Percentiles rank a stretch among this genome's conserved stretches.
These are phyloP conservation scores for Yamadazyma sp. DNA, from an alignment of 1,139 yeast genomes.

Conservation along the genomic window DNA sequence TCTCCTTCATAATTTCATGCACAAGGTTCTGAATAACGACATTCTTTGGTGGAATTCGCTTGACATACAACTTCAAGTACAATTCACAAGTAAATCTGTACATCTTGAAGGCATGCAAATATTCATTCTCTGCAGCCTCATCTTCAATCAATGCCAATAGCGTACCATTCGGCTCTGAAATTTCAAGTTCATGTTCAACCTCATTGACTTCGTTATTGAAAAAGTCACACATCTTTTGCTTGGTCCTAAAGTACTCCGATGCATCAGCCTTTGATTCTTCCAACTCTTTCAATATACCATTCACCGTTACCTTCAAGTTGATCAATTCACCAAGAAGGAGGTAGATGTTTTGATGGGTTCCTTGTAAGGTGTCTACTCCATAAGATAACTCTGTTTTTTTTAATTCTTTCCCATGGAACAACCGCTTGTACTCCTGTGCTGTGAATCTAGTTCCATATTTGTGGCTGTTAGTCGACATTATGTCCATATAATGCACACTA, in stretches of 20 bases:
- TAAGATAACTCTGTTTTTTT: constrained; percentile 13
- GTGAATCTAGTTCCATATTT: constrained; percentile 19
- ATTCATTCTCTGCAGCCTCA: constrained; percentile 5
- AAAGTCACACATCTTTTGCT: constrained; percentile 1
- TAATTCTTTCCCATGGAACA: constrained; percentile 19
- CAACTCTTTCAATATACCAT: constrained; percentile 5
- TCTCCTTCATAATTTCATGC: constrained; percentile 6
- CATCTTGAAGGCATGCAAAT: constrained; percentile 7
- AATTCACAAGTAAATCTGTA: constrained; percentile 5
- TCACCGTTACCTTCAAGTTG: constrained; percentile 18
- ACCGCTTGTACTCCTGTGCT: constrained; percentile 14
- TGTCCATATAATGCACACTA: constrained; percentile 23
- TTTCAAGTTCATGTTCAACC: constrained; percentile 8
- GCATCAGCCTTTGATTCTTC: constrained; percentile 4
- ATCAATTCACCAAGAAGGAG: constrained; percentile 20
- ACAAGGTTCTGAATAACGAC: constrained; percentile 10
- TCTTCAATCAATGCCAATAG: constrained; percentile 8
- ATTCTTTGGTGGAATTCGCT: constrained; percentile 9
- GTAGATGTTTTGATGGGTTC: constrained; percentile 20
- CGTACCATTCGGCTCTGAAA: constrained; percentile 8
- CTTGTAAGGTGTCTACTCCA: constrained; percentile 25
- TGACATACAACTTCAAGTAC: constrained; percentile 10
- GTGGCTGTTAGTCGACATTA: constrained; percentile 19
- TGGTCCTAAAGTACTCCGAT: constrained; percentile 4
- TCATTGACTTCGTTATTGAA: constrained; percentile 4